Percentiles rank a stretch among this genome's conserved stretches.
phyloP scores from a whole-genome alignment of 805 yeast species.

The Saccharomycopsis sp. region DNA sequence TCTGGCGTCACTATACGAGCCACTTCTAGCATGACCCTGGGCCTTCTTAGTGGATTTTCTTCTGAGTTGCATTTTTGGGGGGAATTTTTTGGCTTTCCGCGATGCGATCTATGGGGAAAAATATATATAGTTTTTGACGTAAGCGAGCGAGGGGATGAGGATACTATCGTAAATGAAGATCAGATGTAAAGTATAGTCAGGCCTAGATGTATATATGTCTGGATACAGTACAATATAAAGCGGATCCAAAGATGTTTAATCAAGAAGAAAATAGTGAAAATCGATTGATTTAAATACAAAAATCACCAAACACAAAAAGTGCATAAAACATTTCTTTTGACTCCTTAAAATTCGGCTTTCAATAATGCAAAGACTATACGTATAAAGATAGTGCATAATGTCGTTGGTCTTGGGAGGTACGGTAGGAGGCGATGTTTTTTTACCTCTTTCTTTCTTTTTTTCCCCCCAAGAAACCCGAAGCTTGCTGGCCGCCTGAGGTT shows the following conservation, averaged over 20 bases:
- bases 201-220: too few species aligned
- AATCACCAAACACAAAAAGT: neutral
- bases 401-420: neutral
- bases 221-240: neutral
- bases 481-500: too few species aligned
- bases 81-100: neutral
- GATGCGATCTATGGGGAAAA: neutral
- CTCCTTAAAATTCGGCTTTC: neutral
- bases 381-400: too few species aligned
- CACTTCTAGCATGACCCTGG: neutral
- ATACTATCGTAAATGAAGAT: neutral
- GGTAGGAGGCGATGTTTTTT: slow-evolving; percentile 3
- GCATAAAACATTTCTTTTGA: neutral
- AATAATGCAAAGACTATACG: too few species aligned
- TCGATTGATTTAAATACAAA: slow-evolving; percentile 1
- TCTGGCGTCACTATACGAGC: slow-evolving; percentile 8
- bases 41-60: slow-evolving; percentile 3
- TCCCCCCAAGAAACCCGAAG: too few species aligned
- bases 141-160: neutral
- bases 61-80: slow-evolving; percentile 4
- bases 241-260: neutral
- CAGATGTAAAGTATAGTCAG: neutral
- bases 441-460: slow-evolving; percentile 11
- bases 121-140: neutral
- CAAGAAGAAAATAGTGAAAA: neutral